Conservation (phyloP, 305 asterid species). For the Stenogyne calaminthoides region DNA sequence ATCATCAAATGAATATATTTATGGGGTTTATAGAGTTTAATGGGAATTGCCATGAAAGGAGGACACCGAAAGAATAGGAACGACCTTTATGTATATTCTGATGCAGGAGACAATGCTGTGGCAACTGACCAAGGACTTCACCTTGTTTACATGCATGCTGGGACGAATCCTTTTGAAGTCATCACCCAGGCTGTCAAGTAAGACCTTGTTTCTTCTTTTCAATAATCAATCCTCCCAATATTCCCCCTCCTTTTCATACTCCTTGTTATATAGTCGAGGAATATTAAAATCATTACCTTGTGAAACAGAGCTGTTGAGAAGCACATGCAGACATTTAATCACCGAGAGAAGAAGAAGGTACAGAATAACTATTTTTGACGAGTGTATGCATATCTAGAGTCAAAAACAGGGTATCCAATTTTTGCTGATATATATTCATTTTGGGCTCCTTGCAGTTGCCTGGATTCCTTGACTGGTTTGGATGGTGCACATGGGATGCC, state of each 20-base stretch:
- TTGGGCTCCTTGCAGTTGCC: constrained; percentile 61
- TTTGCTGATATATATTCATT: constrained; percentile 22
- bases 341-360: constrained; percentile 88
- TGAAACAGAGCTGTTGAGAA: constrained; percentile 75
- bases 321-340: constrained; percentile 90
- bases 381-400: constrained; percentile 3
- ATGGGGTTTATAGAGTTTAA: constrained; percentile 26
- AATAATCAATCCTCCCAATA: background rate
- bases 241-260: background rate
- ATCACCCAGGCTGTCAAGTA: constrained; percentile 92
- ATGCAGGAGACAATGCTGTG: constrained; percentile 85
- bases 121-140: constrained; percentile 88
- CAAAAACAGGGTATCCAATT: constrained; percentile 3
- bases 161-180: constrained; percentile 92
- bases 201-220: constrained; percentile 33
- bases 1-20: constrained; percentile 30
- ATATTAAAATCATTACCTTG: constrained; percentile 2
- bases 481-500: constrained; percentile 99
- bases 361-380: constrained; percentile 18
- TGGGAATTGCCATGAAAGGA: constrained; percentile 34
- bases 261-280: constrained; percentile 8
- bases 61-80: constrained; percentile 29
- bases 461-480: constrained; percentile 88
- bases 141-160: constrained; percentile 92
- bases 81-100: constrained; percentile 35